Evolutionary conservation across 2,329 filamentous ascomycete species (phyloP).

Genomic region (Zymoseptoria crescenta): DNA sequence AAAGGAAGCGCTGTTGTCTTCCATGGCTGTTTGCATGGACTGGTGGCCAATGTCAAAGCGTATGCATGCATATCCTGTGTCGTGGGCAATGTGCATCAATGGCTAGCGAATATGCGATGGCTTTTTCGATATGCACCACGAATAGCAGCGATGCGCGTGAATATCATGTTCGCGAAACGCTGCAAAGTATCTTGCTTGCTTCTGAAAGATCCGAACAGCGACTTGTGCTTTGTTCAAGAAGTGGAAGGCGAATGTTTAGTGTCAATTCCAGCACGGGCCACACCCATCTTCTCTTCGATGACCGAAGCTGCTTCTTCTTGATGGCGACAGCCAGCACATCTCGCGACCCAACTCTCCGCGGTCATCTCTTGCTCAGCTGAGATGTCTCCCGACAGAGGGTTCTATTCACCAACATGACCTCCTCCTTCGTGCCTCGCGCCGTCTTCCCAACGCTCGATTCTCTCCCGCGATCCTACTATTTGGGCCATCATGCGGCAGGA

Average conservation of each 20-base stretch:
- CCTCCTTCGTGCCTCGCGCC: constrained; percentile 63
- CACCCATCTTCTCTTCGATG: background rate
- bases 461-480: constrained; percentile 83
- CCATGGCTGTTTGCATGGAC: background rate
- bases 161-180: background rate
- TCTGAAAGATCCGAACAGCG: background rate
- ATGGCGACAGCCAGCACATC: background rate
- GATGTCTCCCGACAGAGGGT: constrained; percentile 17
- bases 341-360: background rate
- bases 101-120: background rate
- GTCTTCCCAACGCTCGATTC: constrained; percentile 65
- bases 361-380: background rate
- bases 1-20: background rate
- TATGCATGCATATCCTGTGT: background rate
- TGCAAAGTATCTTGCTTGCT: background rate
- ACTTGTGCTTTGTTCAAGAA: background rate
- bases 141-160: background rate
- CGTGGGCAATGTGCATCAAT: background rate
- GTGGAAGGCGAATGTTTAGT: background rate
- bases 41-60: background rate
- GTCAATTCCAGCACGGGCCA: background rate
- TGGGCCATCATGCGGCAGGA: constrained; percentile 83
- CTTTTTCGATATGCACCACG: background rate
- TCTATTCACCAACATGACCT: constrained; percentile 20
- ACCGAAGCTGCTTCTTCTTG: background rate